Evolutionary conservation across 257 asterid species (phyloP).

Genomic region (Ajuga chamaepitys): DNA sequence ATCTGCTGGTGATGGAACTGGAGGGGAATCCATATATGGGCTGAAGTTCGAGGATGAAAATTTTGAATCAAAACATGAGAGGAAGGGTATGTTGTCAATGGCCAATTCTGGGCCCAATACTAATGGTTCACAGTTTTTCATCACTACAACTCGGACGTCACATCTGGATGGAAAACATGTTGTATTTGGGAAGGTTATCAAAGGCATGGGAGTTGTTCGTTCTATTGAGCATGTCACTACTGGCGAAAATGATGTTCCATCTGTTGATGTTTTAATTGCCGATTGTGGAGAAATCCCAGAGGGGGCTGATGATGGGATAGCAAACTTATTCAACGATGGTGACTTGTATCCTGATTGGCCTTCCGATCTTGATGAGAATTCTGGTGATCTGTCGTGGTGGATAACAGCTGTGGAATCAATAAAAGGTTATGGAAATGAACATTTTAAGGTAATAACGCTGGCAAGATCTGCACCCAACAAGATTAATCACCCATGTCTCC

Average conservation of each 20-base stretch:
- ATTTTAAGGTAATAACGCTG: slow-evolving; percentile 57
- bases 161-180: slow-evolving; percentile 92
- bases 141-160: slow-evolving; percentile 85
- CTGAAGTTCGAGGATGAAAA: slow-evolving; percentile 84
- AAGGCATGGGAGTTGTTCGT: slow-evolving; percentile 95
- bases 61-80: slow-evolving; percentile 77
- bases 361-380: slow-evolving; percentile 57
- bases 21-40: slow-evolving; percentile 94
- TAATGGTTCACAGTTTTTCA: slow-evolving; percentile 86
- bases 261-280: slow-evolving; percentile 45
- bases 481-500: neutral
- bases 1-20: slow-evolving; percentile 87
- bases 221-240: slow-evolving; percentile 65
- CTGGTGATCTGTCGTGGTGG: slow-evolving; percentile 90
- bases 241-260: slow-evolving; percentile 63
- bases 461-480: neutral
- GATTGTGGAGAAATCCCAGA: slow-evolving; percentile 84
- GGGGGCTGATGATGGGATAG: slow-evolving; percentile 78
- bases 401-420: slow-evolving; percentile 56
- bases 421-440: slow-evolving; percentile 81
- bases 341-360: slow-evolving; percentile 95
- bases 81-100: slow-evolving; percentile 92
- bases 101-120: slow-evolving; percentile 87
- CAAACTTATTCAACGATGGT: slow-evolving; percentile 78
- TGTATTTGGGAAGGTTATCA: slow-evolving; percentile 83